These are phyloP conservation scores for Phytophthora pinifolia DNA, from an alignment of 352 stramenopile species.

Conservation along the genomic window DNA sequence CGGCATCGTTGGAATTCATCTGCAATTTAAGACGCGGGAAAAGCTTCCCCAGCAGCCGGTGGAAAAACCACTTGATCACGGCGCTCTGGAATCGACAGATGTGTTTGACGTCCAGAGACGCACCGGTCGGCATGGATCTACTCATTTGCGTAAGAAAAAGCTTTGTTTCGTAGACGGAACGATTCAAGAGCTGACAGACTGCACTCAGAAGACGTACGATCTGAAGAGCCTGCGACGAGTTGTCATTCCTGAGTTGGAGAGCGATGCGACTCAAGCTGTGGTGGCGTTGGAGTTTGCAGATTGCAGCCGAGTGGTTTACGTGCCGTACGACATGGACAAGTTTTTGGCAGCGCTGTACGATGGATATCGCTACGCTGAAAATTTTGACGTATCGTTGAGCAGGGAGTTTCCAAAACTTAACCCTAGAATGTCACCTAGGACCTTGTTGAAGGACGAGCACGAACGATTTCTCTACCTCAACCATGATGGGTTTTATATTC, in stretches of 20 bases:
- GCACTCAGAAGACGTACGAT: constrained; percentile 56
- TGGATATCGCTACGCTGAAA: constrained; percentile 61
- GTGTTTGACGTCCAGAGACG: constrained; percentile 58
- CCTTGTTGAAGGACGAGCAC: constrained; percentile 49
- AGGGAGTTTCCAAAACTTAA: constrained; percentile 74
- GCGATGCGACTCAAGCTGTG: constrained; percentile 35
- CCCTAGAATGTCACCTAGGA: constrained; percentile 49
- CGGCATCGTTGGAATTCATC: constrained; percentile 64
- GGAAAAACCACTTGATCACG: constrained; percentile 37
- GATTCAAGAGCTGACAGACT: constrained; percentile 49
- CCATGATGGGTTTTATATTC: constrained; percentile 64
- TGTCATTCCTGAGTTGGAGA: constrained; percentile 35
- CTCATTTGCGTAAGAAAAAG: constrained; percentile 62
- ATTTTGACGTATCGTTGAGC: constrained; percentile 58
- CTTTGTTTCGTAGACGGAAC: constrained; percentile 55
- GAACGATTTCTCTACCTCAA: constrained; percentile 60
- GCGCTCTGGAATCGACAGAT: constrained; percentile 41
- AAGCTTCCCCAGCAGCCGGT: constrained; percentile 59
- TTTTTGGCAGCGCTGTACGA: constrained; percentile 74
- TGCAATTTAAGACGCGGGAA: constrained; percentile 33
- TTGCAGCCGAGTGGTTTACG: constrained; percentile 59
- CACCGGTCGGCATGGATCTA: constrained; percentile 59
- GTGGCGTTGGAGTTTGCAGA: constrained; percentile 72
- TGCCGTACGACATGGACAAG: constrained; percentile 51
- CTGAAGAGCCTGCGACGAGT: constrained; percentile 58